Percentiles rank a stretch among this genome's conserved stretches.
Evolutionary conservation across 805 yeast species (phyloP).

Genomic region (Metschnikowia shivogae): DNA sequence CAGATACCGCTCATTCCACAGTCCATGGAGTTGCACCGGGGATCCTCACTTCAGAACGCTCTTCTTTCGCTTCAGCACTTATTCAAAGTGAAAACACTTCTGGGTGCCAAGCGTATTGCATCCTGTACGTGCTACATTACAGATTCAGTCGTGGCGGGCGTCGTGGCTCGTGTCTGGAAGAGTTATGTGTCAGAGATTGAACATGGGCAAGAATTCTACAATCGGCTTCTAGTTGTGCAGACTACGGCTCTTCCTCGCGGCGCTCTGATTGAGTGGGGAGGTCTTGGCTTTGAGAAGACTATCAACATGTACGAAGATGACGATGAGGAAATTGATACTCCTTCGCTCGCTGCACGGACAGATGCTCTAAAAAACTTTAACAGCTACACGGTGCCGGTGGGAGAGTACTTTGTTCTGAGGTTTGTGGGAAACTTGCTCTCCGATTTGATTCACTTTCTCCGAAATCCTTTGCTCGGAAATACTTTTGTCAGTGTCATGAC

Average conservation of each 20-base stretch:
- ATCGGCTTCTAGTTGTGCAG: slow-evolving; percentile 47
- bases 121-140: slow-evolving; percentile 56
- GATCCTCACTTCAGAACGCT: slow-evolving; percentile 27
- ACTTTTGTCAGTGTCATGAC: slow-evolving; percentile 12
- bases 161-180: slow-evolving; percentile 43
- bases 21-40: slow-evolving; percentile 47
- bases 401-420: slow-evolving; percentile 2
- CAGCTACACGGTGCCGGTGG: slow-evolving; percentile 5
- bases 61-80: slow-evolving; percentile 73
- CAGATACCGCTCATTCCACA: slow-evolving; percentile 85
- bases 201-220: slow-evolving; percentile 16
- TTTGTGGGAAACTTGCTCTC: slow-evolving; percentile 6
- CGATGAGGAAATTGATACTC: slow-evolving; percentile 16
- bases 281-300: slow-evolving; percentile 44
- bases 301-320: slow-evolving; percentile 37
- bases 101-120: slow-evolving; percentile 43
- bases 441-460: slow-evolving; percentile 11
- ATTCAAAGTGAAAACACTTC: slow-evolving; percentile 53
- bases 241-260: slow-evolving; percentile 58
- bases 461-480: slow-evolving; percentile 3
- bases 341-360: not conserved
- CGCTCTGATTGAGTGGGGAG: slow-evolving; percentile 76
- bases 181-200: slow-evolving; percentile 27
- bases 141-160: slow-evolving; percentile 20
- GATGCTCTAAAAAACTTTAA: slow-evolving; percentile 3